Percentiles rank a stretch among this genome's conserved stretches.
Conservation (phyloP, 1,284 basidiomycete species). For the Singerocomus rubriflavus region DNA sequence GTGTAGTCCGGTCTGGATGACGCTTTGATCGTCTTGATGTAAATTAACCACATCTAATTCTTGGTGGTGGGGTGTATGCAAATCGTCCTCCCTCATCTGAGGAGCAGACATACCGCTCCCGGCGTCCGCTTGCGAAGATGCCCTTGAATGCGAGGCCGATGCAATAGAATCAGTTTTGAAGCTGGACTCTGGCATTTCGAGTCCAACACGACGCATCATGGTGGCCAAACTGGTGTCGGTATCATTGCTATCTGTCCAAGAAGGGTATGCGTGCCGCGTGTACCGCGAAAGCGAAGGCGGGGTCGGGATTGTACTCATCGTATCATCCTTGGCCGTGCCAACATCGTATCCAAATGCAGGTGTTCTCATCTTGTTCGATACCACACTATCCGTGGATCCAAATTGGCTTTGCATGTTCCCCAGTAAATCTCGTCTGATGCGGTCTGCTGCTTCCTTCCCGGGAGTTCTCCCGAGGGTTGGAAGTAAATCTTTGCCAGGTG, state of each 20-base stretch:
- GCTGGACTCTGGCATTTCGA: constrained; percentile 27
- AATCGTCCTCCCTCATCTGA: constrained; percentile 2
- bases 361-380: constrained; percentile 23
- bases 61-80: constrained; percentile 27
- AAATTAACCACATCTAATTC: constrained; percentile 26
- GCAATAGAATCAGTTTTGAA: constrained; percentile 12
- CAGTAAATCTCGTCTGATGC: constrained; percentile 62
- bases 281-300: constrained; percentile 69
- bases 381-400: constrained; percentile 12
- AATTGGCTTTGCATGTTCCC: constrained; percentile 42
- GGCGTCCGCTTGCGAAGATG: constrained; percentile 9
- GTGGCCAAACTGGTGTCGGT: constrained; percentile 45
- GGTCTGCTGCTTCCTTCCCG: constrained; percentile 59
- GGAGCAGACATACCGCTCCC: constrained; percentile 3
- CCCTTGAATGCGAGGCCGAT: constrained; percentile 12
- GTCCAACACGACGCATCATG: constrained; percentile 52
- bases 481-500: constrained; percentile 53
- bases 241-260: constrained; percentile 41
- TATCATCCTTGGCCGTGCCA: constrained; percentile 42
- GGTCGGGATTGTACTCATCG: constrained; percentile 61
- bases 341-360: constrained; percentile 25
- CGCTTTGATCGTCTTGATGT: constrained; percentile 24
- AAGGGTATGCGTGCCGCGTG: constrained; percentile 35
- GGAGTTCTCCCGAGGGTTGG: constrained; percentile 60
- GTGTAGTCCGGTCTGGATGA: constrained; percentile 11